Evolutionary conservation across 805 yeast species (phyloP).

Genomic region (Jamesozyma gamospora): DNA sequence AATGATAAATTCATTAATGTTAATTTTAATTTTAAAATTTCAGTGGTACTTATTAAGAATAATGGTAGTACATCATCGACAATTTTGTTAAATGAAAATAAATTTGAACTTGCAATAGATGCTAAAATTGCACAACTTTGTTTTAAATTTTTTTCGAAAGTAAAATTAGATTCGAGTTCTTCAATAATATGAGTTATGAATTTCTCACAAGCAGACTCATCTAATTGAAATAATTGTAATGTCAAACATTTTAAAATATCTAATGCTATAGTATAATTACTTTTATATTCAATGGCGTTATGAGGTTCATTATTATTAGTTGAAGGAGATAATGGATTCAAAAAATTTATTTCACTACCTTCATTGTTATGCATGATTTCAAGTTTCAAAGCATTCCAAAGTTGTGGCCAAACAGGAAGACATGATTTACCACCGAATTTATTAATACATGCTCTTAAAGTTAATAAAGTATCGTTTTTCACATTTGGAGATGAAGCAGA

Average conservation of each 20-base stretch:
- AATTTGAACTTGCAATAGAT: constrained; percentile 41
- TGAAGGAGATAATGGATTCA: constrained; percentile 3
- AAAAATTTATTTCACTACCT: constrained; percentile 22
- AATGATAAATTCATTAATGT: constrained; percentile 51
- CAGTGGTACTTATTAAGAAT: constrained; percentile 32
- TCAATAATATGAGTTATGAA: constrained; percentile 34
- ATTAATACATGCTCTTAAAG: constrained; percentile 48
- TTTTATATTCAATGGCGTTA: neutral
- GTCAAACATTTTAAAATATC: constrained; percentile 38
- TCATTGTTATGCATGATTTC: constrained; percentile 81
- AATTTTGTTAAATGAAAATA: constrained; percentile 38
- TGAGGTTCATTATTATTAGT: neutral
- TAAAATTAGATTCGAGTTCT: constrained; percentile 47
- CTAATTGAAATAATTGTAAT: constrained; percentile 25
- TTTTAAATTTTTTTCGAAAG: constrained; percentile 43
- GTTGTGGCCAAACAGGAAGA: constrained; percentile 51
- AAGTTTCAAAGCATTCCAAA: constrained; percentile 84
- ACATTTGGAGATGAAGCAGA: constrained; percentile 65
- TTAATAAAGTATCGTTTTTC: constrained; percentile 60
- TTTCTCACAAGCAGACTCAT: constrained; percentile 28
- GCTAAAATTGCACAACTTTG: constrained; percentile 57
- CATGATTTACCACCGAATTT: constrained; percentile 42
- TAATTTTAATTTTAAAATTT: constrained; percentile 48
- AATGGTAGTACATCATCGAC: constrained; percentile 38
- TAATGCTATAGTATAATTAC: constrained; percentile 35